Base-by-base conservation (phyloP, 257 asterid genomes). In the Solanum piurae region DNA sequence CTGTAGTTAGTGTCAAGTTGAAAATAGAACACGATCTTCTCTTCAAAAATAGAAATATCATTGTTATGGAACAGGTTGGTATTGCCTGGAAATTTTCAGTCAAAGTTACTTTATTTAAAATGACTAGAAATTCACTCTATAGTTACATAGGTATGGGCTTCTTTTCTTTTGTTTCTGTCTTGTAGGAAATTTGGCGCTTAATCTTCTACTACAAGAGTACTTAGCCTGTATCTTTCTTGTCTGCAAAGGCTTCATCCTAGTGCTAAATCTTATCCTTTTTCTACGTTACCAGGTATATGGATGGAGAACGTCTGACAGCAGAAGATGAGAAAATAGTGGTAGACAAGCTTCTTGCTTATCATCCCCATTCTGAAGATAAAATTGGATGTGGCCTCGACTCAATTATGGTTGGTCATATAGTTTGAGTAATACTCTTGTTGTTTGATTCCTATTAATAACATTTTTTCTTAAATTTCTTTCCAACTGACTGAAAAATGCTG, bases 321-420 rank as follows among this genome's bases (percentile, higher is more conserved):
- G 94, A 94, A 89, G 99, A 97, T 73, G 97, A 95, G 92, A 92
- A 91, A 93, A 90, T 84, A 29, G 95, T 97, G 82, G 88, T 94
- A 5, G 94, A 92, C 40, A 95, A 93, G 85, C 96, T 97, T 92
- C 99, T 97, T 89, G 92, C 89, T 10, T 93, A 95, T 91, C 99
- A 97, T 91, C 99, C 99, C 83, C 98, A 90, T 91, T 91, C 92
- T 40, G 93, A 90, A 88, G 98, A 94, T 79, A 97, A 97, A 92
- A 95, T 97, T 89, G 99, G 99, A 31, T 92, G 95, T 85, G 99
- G 99, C n/a, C 91, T 97, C 55, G 97, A 97, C 90, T 96, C 96
- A 16, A 97, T 97, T 84, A 96, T 97, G 99, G 99, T 96, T 86
- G 91, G 98, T 92, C 86, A 75, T 82, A 8, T 87, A 4, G 21